Evolutionary conservation across 805 yeast species (phyloP), one percentile per base, ranked within the genome.

Genomic region (Cephaloascus albidus): DNA sequence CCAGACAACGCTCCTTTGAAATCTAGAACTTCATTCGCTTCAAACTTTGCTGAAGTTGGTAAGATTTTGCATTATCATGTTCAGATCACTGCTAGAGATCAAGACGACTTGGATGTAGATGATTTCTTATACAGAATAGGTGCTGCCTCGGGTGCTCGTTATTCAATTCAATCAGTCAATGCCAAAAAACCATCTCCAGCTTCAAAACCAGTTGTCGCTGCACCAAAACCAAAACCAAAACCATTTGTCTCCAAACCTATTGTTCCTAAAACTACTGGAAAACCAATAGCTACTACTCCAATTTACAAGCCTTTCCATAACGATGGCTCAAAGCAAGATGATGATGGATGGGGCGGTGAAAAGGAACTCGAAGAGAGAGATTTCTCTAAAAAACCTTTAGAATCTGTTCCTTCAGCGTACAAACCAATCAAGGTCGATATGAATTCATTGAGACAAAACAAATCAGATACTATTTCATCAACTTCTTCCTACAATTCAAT

Each of bases 71-170:
- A 71, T 48, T 93, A 90, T 63, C 98, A 93, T 57, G 89, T 93
- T 40, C 97, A 93, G 61, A 80, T 93, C 47, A 88, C 96, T 37
- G 97, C 97, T n/a, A 79, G 97, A 63, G 95, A 86, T 54, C 68
- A 75, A 34, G 96, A 88, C 53, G 98, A 93, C 58, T 71, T 94
- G 56, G 85, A 86, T 50, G 83, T 84, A 35, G 71, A 71, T 19
- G 94, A 84, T 43, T 74, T 93, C 42, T 58, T 87, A 48, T 70
- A 76, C 35, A 80, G 86, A 46, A 79, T 93, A 37, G 79, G 85
- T 46, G 83, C 86, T 48, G 96, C 97, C 27, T 85, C 97, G 2
- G 98, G 98, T 51, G 96, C 98, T 15, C 80, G 95, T 54, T 93
- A 93, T 63, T 81, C 93, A 3, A 74, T 76, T 40, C 85, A 78